Conservation (phyloP, 768 basidiomycete genomes). For the Auricularia auricula-judae region DNA sequence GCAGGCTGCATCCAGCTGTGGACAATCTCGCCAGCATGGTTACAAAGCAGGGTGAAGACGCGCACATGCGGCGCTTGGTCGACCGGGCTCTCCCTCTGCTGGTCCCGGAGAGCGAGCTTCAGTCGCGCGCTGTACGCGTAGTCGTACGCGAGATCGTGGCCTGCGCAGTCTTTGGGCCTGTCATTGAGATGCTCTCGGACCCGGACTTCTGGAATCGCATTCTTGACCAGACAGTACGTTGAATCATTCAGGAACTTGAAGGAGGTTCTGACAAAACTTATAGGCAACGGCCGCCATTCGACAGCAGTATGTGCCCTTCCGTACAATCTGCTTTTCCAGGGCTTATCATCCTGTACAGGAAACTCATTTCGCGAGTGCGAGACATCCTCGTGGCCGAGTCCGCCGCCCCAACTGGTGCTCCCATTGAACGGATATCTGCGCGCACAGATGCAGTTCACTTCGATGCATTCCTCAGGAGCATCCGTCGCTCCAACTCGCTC, state of each 20-base stretch:
- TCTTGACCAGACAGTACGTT: conserved; percentile 81
- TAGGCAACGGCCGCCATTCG: conserved; percentile 62
- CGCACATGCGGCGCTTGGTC: conserved; percentile 62
- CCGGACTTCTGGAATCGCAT: conserved; percentile 95
- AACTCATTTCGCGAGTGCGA: conserved; percentile 23
- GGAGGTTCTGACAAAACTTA: background rate
- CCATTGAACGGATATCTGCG: conserved; percentile 68
- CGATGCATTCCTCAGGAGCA: conserved; percentile 82
- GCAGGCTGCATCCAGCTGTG: conserved; percentile 74
- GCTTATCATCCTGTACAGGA: background rate
- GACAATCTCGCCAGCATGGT: conserved; percentile 82
- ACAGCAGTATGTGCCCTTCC: conserved; percentile 39
- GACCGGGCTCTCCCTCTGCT: conserved; percentile 61
- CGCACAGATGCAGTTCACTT: conserved; percentile 76
- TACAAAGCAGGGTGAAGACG: conserved; percentile 82
- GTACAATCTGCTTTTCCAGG: no score
- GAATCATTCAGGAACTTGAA: background rate
- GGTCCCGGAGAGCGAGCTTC: conserved; percentile 64
- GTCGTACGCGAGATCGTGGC: conserved; percentile 74
- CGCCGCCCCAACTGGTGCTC: conserved; percentile 28
- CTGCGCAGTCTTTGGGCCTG: conserved; percentile 71
- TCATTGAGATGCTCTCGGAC: conserved; percentile 88
- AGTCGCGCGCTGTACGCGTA: conserved; percentile 58
- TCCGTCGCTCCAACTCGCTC: conserved; percentile 68
- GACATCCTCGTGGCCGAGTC: conserved; percentile 35